phyloP scores from a whole-genome alignment of 2,329 filamentous ascomycete species.

The Massarina eburnea region DNA sequence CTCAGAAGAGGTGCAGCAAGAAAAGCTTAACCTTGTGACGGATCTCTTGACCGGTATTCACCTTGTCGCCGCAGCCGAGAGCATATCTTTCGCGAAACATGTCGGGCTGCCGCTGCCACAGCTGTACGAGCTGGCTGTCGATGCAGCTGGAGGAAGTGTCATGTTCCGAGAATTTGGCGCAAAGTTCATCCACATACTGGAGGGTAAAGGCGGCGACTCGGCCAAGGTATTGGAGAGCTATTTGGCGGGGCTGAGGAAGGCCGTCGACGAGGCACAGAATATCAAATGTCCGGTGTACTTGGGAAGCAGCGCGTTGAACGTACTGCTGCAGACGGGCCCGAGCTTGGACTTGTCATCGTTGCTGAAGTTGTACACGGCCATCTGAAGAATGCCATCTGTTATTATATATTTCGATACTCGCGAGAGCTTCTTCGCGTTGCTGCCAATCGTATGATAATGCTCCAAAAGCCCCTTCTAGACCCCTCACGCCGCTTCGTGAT shows the following conservation, averaged over 20 bases:
- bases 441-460: too few species aligned
- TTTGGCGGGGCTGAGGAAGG: conserved; percentile 28
- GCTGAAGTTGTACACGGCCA: conserved; percentile 25
- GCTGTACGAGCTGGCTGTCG: conserved; percentile 39
- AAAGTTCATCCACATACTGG: conserved; percentile 36
- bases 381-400: not conserved
- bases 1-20: conserved; percentile 27
- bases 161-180: conserved; percentile 37
- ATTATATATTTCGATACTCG: not conserved
- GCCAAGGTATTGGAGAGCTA: conserved; percentile 21
- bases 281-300: conserved; percentile 40
- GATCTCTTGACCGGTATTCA: conserved; percentile 40
- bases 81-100: conserved; percentile 41
- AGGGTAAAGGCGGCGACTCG: conserved; percentile 25
- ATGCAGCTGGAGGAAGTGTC: conserved; percentile 41
- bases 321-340: conserved; percentile 31
- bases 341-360: conserved; percentile 21
- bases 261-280: conserved; percentile 35
- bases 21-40: conserved; percentile 39
- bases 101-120: conserved; percentile 40
- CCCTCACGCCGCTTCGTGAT: too few species aligned
- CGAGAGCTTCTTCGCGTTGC: too few species aligned
- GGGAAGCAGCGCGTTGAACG: conserved; percentile 34
- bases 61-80: conserved; percentile 40
- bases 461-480: too few species aligned